Base-by-base conservation (phyloP, 1,284 basidiomycete genomes). In the Hypsizygus ulmarius region DNA sequence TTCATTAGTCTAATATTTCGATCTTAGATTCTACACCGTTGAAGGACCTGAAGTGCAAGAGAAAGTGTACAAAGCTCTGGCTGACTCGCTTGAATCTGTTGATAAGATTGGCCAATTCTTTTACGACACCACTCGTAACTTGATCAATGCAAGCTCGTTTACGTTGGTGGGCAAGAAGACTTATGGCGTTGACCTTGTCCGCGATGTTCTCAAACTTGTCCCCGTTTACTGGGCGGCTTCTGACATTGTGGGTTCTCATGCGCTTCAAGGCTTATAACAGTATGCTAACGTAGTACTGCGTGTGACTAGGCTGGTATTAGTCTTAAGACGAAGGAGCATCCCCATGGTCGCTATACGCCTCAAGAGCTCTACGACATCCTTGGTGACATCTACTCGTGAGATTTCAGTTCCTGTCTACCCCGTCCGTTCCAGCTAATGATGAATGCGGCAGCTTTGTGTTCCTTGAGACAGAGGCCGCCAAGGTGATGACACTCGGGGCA, bases 221-320 rank as follows among this genome's bases (percentile, higher is more conserved):
- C 83, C 90, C 5, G 66, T 89, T 28, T 67, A 77, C 53, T 90
- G 87, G 84, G 79, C 73, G 21, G 81, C 84, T 2, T 71, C 72
- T 19, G 81, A 88, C 45, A 66, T 91, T 39, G 88, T 89, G 51
- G 40, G 83, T 71, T n/a, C 36, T 7, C 6, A 15, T 14, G 12
- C 27, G 5, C n/a, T 46, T n/a, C 8, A 21, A 44, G 21, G 3
- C 21, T 27, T 12, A 25, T 32, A 42, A 15, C 18, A 10, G 33
- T 30, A 8, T 14, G 39, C 28, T 15, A 21, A 43, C 18, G 36
- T 43, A 28, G 47, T 55, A 1, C 60, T 25, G 5, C 36, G 10
- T 16, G 1, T 32, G 39, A 33, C 5, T 33, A 90, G 87, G 82
- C 78, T 57, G 88, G 88, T 12, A 81, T 93, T 40, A 66, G 74